Percentiles rank a stretch among this genome's conserved stretches.
phyloP scores from a whole-genome alignment of 2,329 filamentous ascomycete genomes.

The Fusarium tanahbumbuense region DNA sequence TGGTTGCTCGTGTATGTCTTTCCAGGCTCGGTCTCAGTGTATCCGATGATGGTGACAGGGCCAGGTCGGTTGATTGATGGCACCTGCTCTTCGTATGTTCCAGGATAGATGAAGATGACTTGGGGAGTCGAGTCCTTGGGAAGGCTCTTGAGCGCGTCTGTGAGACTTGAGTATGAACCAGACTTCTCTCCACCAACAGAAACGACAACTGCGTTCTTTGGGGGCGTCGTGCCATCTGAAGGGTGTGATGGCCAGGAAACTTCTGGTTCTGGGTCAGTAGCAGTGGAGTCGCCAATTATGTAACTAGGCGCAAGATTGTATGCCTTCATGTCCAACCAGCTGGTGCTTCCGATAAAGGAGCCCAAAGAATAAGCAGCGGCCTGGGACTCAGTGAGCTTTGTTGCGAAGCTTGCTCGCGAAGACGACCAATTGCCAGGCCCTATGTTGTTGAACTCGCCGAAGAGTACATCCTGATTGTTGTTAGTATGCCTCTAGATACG shows the following conservation, averaged over 20 bases:
- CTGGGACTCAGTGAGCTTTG: constrained; percentile 37
- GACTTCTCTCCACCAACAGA: constrained; percentile 46
- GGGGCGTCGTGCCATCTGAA: constrained; percentile 55
- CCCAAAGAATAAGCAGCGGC: constrained; percentile 32
- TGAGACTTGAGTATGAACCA: constrained; percentile 47
- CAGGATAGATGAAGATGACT: constrained; percentile 57
- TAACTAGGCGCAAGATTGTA: constrained; percentile 44
- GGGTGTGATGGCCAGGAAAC: constrained; percentile 45
- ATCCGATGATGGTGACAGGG: constrained; percentile 57
- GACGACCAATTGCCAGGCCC: constrained; percentile 52
- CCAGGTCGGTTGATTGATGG: constrained; percentile 52
- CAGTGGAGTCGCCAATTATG: constrained; percentile 2
- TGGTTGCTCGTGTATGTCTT: constrained; percentile 64
- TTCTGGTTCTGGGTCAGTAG: constrained; percentile 19
- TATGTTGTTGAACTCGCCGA: constrained; percentile 69
- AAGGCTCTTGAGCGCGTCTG: constrained; percentile 45
- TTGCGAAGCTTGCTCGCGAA: constrained; percentile 39
- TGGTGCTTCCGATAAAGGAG: constrained; percentile 37
- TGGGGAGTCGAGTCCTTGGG: constrained; percentile 52
- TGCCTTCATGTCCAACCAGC: constrained; percentile 42
- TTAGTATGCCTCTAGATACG: neutral
- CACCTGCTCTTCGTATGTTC: constrained; percentile 58
- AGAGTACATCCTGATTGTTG: constrained; percentile 57
- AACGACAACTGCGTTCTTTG: constrained; percentile 56
- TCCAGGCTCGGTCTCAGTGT: constrained; percentile 55